Evolutionary conservation across 306 rosid genomes (phyloP).

Genomic region (Trifolium fragiferum): DNA sequence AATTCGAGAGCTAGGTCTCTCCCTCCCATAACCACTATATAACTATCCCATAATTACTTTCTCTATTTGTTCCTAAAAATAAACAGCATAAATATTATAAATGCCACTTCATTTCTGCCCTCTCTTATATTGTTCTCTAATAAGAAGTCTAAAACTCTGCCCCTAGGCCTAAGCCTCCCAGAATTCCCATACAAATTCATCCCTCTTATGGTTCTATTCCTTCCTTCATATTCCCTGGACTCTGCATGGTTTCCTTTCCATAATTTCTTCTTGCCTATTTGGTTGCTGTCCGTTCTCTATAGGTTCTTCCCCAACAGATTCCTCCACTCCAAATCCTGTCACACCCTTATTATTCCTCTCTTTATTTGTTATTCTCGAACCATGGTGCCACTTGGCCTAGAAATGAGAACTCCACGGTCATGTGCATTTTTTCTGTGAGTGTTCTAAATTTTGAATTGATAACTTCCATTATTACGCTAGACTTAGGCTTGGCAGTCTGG

Average conservation of each 20-base stretch:
- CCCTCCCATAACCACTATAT: neutral
- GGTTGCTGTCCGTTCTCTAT: neutral
- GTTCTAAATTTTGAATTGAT: neutral
- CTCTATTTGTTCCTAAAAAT: neutral
- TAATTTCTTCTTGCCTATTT: neutral
- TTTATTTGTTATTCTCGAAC: neutral
- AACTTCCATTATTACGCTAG: neutral
- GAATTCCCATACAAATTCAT: no score
- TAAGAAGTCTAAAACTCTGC: no score
- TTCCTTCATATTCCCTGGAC: neutral
- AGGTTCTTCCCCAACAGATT: no score
- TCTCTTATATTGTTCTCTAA: no score
- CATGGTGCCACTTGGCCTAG: neutral
- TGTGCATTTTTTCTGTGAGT: neutral
- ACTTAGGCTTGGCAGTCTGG: neutral
- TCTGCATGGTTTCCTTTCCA: constrained; percentile 11
- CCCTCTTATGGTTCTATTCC: no score
- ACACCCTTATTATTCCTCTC: neutral
- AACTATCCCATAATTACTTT: neutral
- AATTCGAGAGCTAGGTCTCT: neutral
- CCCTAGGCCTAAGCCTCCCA: no score
- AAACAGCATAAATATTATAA: neutral
- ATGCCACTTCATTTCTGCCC: no score
- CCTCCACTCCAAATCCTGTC: neutral
- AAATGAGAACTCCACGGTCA: neutral